These are phyloP conservation scores for Metarhizium guizhouense DNA, from an alignment of 2,329 filamentous ascomycete genomes.

Conservation along the genomic window DNA sequence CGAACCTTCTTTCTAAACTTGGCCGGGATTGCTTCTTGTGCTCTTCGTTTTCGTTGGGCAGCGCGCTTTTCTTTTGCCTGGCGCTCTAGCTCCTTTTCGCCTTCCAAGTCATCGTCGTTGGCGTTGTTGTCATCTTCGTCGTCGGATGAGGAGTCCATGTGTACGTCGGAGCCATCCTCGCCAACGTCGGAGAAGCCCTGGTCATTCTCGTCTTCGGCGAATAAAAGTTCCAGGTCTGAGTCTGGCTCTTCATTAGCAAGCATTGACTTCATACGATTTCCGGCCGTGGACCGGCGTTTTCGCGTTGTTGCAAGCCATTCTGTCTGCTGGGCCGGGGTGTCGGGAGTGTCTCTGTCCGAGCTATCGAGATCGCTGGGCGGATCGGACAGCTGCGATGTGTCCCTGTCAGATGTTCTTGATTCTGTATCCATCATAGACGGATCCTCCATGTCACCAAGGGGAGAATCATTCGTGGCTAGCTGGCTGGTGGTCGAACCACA, in stretches of 20 bases:
- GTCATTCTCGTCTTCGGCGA: constrained; percentile 63
- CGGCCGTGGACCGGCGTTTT: constrained; percentile 69
- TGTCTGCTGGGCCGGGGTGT: constrained; percentile 30
- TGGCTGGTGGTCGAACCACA: too few relatives aligned
- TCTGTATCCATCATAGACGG: constrained; percentile 20
- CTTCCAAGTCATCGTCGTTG: constrained; percentile 61
- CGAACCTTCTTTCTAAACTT: constrained; percentile 68
- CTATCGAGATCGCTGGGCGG: constrained; percentile 16
- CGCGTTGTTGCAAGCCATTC: constrained; percentile 69
- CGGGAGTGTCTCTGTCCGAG: constrained; percentile 27
- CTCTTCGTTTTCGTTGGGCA: constrained; percentile 70
- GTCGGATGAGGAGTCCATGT: constrained; percentile 78
- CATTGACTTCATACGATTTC: constrained; percentile 73
- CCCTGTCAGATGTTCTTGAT: constrained; percentile 20
- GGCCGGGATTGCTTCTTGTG: constrained; percentile 63
- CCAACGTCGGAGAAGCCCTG: constrained; percentile 62
- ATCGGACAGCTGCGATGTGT: constrained; percentile 22
- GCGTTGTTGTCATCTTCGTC: constrained; percentile 64
- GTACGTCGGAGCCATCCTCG: constrained; percentile 62
- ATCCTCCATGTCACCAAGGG: neutral
- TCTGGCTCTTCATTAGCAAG: constrained; percentile 65
- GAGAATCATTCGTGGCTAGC: neutral
- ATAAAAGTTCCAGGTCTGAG: constrained; percentile 63
- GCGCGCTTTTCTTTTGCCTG: constrained; percentile 60
- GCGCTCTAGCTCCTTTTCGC: constrained; percentile 78